These are phyloP conservation scores for Aquanectria penicillioides DNA, from an alignment of 2,329 filamentous ascomycete species.

Conservation along the genomic window DNA sequence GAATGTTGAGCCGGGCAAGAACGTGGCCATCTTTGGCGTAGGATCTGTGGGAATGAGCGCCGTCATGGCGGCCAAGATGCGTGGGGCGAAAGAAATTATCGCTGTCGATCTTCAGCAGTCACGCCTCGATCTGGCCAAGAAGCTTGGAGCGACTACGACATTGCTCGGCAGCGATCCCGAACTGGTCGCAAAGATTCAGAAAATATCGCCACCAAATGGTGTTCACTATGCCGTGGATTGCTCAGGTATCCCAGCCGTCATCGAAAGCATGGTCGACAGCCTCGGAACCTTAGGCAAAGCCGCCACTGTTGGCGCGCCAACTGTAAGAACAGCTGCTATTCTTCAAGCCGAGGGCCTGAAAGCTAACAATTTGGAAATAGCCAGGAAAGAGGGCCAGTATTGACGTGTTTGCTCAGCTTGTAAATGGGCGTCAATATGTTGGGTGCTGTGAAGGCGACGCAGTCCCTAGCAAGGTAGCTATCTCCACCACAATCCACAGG, in stretches of 20 bases:
- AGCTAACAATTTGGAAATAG: background rate
- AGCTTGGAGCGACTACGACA: conserved; percentile 11
- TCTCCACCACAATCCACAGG: fast-evolving
- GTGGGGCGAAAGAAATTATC: conserved; percentile 15
- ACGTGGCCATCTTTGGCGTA: conserved; percentile 42
- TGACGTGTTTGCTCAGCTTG: conserved; percentile 12
- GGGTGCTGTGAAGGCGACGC: conserved; percentile 19
- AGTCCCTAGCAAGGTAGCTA: background rate
- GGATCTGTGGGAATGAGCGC: conserved; percentile 19
- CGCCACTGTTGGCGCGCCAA: conserved; percentile 15
- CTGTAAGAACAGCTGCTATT: background rate
- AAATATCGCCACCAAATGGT: conserved; percentile 33
- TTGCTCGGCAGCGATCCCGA: conserved; percentile 8
- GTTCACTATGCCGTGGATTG: conserved; percentile 47
- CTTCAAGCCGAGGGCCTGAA: background rate
- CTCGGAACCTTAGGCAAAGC: conserved; percentile 41
- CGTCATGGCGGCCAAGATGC: conserved; percentile 19
- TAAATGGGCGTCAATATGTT: conserved; percentile 15
- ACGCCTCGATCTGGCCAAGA: conserved; percentile 13
- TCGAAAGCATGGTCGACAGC: conserved; percentile 58
- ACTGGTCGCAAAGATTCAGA: conserved; percentile 28
- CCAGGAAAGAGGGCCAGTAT: conserved; percentile 12
- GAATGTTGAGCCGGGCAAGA: conserved; percentile 35
- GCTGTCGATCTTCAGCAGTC: conserved; percentile 15
- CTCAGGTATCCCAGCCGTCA: conserved; percentile 48